A percentile compares a stretch with the other conserved stretches of the same genome.
Evolutionary conservation across 495 filamentous ascomycete genomes (phyloP).

Genomic region (Hypoxylon fuscum): DNA sequence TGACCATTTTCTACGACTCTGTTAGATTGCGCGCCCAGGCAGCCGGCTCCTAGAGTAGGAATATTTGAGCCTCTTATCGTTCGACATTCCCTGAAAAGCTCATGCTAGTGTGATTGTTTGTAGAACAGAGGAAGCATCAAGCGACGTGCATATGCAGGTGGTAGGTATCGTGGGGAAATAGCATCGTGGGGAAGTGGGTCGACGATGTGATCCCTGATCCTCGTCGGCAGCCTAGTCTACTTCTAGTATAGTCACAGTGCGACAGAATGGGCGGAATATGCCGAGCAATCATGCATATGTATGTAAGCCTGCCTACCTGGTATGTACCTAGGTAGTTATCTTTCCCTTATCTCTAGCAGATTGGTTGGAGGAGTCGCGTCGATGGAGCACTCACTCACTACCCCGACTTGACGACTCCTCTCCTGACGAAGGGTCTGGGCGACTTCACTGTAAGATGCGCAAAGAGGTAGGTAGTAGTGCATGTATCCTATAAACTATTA

Average conservation of each 20-base stretch:
- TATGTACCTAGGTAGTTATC: no score
- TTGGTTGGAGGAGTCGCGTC: constrained; percentile 22
- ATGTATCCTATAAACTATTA: constrained; percentile 5
- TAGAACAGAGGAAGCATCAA: constrained; percentile 18
- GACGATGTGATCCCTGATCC: constrained; percentile 13
- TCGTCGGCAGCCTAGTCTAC: neutral
- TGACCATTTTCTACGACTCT: no score
- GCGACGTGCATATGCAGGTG: constrained; percentile 30
- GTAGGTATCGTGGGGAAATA: neutral
- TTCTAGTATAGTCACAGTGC: constrained; percentile 8
- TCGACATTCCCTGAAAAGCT: neutral
- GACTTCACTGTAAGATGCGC: neutral
- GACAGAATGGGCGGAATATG: neutral
- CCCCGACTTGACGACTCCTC: constrained; percentile 28
- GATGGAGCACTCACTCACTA: constrained; percentile 6
- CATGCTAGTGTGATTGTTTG: constrained; percentile 6
- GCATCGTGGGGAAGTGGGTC: constrained; percentile 30
- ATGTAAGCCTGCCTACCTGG: no score
- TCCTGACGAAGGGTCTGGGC: neutral
- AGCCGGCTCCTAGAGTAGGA: no score
- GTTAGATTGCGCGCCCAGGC: no score
- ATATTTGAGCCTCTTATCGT: neutral
- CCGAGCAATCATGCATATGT: neutral
- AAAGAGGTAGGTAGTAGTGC: constrained; percentile 3
- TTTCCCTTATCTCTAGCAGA: no score